Base-by-base conservation (phyloP, 1,284 basidiomycete genomes). In the Garcileccinum viscosum region DNA sequence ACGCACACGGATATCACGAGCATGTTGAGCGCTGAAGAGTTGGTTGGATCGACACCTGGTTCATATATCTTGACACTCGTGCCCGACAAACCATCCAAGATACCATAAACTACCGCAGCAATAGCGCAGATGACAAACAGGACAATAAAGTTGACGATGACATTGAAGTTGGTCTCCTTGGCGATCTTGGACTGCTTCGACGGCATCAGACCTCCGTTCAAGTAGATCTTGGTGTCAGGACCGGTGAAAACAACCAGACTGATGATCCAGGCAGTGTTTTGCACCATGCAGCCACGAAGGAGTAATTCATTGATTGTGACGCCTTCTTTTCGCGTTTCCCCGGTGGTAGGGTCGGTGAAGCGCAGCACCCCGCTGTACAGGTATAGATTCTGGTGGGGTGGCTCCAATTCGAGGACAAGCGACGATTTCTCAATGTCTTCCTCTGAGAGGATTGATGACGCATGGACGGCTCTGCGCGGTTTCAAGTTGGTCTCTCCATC, bases 401-500 rank as follows among this genome's bases (percentile, higher is more conserved):
- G 90, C 79, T 99, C 97, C 1, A 94, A 95, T 78, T 99, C 96
- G 66, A 99, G 87, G 65, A 92, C 84, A 79, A 98, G 98, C 3
- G 90, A 87, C 0, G 94, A 90, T 69, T 93, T 93, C 78, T 97
- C 95, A 69, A 98, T 80, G 79, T 98, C 97, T 75, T 98, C 96
- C 78, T 99, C 96, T 2, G 91, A 93, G n/a, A 84, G 79, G 70
- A 98, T 93, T 44, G 84, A 81, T 33, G 91, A 86, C 1, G 92
- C 94, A 68, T 88, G 91, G 66, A 97, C 81, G 2, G 93, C 89
- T 78, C 88, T 91, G 53, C 96, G 88, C 5, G 92, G 91, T 82
- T 99, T 99, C 76, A 99, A 84, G 79, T 99, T 99, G 53, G 97
- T 98, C 83, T 99, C 97, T 2, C 97, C 97, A 75, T 99, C 97